Percentiles rank a stretch among this genome's conserved stretches.
These are phyloP conservation scores for Casuarina glauca DNA, from an alignment of 306 rosid species.

Conservation along the genomic window DNA sequence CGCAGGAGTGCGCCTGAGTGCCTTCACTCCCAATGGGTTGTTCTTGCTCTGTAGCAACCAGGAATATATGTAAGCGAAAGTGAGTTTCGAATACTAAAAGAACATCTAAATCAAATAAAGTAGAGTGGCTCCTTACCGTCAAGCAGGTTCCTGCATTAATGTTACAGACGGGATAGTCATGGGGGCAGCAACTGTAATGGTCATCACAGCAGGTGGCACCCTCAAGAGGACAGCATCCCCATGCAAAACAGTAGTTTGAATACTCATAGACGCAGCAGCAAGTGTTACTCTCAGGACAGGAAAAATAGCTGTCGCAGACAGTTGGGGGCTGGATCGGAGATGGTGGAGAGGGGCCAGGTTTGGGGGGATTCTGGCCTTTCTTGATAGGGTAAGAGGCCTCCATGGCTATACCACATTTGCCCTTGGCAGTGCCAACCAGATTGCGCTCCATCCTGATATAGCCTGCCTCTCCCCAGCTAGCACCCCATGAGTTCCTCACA, in stretches of 20 bases:
- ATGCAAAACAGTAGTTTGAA: constrained; percentile 53
- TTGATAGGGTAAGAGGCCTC: constrained; percentile 75
- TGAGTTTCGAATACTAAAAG: neutral
- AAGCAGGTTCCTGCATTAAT: constrained; percentile 53
- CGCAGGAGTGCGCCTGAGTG: constrained; percentile 72
- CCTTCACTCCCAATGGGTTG: constrained; percentile 78
- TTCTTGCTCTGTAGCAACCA: constrained; percentile 59
- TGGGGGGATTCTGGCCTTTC: constrained; percentile 68
- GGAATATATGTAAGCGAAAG: constrained; percentile 14
- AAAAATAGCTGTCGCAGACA: constrained; percentile 68
- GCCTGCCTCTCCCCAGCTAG: constrained; percentile 77
- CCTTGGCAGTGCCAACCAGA: constrained; percentile 19
- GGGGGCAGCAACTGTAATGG: constrained; percentile 87
- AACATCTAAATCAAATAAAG: neutral
- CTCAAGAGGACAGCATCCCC: constrained; percentile 98
- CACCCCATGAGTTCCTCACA: constrained; percentile 82
- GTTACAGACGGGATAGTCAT: constrained; percentile 73
- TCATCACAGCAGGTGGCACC: constrained; percentile 94
- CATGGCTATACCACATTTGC: constrained; percentile 81
- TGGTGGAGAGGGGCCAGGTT: constrained; percentile 95
- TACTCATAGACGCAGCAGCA: constrained; percentile 74
- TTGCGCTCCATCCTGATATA: constrained; percentile 85
- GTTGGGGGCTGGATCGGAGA: constrained; percentile 76
- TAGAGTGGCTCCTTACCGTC: constrained; percentile 37
- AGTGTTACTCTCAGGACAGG: constrained; percentile 57